Evolutionary conservation across 345 rosid species (phyloP).

Genomic region (Boechera stricta): DNA sequence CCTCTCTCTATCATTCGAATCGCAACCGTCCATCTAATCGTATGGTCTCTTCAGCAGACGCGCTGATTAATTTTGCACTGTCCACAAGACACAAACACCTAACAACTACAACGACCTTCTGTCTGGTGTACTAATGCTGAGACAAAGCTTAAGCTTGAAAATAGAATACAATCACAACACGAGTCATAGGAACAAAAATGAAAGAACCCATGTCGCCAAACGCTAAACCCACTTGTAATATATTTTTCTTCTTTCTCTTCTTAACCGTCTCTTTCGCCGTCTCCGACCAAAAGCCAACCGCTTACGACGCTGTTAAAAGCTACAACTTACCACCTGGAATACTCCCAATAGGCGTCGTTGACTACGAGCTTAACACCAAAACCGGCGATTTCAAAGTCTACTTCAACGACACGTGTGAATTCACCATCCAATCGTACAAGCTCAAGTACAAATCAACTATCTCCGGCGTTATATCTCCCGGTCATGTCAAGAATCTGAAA

Average conservation of each 20-base stretch:
- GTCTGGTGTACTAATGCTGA: background rate
- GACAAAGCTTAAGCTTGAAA: background rate
- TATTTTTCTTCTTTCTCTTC: slow-evolving; percentile 30
- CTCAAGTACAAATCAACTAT: slow-evolving; percentile 61
- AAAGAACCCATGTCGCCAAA: slow-evolving; percentile 25
- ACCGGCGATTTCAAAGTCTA: slow-evolving; percentile 64
- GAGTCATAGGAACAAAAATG: slow-evolving; percentile 9
- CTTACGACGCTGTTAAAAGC: slow-evolving; percentile 56
- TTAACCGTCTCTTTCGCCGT: background rate
- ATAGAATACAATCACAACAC: slow-evolving; percentile 9
- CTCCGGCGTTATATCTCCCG: slow-evolving; percentile 54
- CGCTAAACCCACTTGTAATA: background rate
- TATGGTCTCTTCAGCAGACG: slow-evolving; percentile 6
- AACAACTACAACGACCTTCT: slow-evolving; percentile 4
- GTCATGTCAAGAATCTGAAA: slow-evolving; percentile 52
- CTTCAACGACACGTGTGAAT: slow-evolving; percentile 55
- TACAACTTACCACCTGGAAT: slow-evolving; percentile 67
- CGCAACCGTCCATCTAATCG: slow-evolving; percentile 26
- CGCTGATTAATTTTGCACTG: background rate
- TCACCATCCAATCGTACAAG: slow-evolving; percentile 56
- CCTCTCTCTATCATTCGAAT: background rate
- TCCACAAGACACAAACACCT: slow-evolving; percentile 15
- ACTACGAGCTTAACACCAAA: slow-evolving; percentile 54
- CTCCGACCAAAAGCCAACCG: slow-evolving; percentile 42
- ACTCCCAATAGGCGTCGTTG: slow-evolving; percentile 64